Base-by-base conservation (phyloP, 2,329 filamentous ascomycete species). In the Talaromyces piceae region DNA sequence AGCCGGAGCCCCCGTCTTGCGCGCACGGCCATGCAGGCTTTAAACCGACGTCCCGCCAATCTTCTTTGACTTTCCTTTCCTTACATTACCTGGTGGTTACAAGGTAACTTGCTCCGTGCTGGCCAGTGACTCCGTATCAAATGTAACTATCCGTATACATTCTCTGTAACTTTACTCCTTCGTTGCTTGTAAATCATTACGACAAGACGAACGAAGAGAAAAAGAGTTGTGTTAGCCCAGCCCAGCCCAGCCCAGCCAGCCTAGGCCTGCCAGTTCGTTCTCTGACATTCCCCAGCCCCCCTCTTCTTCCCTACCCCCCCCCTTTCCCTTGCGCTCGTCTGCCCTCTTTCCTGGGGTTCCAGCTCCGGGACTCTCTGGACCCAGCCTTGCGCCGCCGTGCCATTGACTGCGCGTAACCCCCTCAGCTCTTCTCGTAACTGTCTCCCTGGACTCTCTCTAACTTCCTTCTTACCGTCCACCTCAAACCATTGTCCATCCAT, bases 251-350 rank as follows among this genome's bases (percentile, higher is more conserved):
- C 39, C 39, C 39, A 41, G 39, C 39, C 39, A 22, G 39, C 6
- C 18, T 12, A 13, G 7, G 7, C 28, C 4, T 23, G 8, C 8
- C 37, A 41, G 8, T 11, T 4, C 9, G 13, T 25, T 25, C 39
- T 30, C 28, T 30, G 28, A 12, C 39, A 43, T 25, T 18, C 28
- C 18, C 22, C 30, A 16, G 12, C 30, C 45, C 41, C 45, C 30
- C 50, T 20, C 41, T 41, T 22, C 45, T 39, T 43, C 33, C 48
- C 18, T 13, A 23, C 5, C 49, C n/a, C 25, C 26, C 9, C 44
- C 49, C 23, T 41, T 46, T 33, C 49, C 43, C 45, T 30, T 43
- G 31, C 39, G 48, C 33, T 53, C 45, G 25, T 50, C 28, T 50
- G 51, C 44, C 50, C 39, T 28, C 18, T 18, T 37, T 37, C 31